Evolutionary conservation across 306 rosid genomes (phyloP).

Genomic region (Castanea sativa): DNA sequence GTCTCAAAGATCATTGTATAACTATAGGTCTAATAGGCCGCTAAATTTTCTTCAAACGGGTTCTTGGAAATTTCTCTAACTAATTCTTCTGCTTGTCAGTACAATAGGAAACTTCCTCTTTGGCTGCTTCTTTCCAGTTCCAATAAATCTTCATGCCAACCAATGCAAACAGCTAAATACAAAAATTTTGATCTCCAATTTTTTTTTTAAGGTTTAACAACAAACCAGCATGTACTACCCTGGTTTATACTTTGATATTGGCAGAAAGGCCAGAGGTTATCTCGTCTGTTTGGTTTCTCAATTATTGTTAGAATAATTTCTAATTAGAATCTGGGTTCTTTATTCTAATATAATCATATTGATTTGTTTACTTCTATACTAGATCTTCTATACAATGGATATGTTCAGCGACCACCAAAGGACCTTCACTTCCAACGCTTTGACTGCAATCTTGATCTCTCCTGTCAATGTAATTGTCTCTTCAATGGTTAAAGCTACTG

Average conservation of each 20-base stretch:
- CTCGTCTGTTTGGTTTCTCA: constrained; percentile 1
- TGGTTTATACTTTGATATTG: constrained; percentile 50
- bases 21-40: background rate
- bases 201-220: background rate
- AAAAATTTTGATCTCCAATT: constrained; percentile 21
- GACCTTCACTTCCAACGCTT: constrained; percentile 43
- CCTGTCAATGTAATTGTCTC: constrained; percentile 53
- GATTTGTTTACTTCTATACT: constrained; percentile 17
- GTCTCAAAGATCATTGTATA: background rate
- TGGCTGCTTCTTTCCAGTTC: constrained; percentile 26
- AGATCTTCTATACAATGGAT: constrained; percentile 68
- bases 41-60: constrained; percentile 10
- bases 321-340: background rate
- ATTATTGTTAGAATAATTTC: background rate
- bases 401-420: constrained; percentile 35
- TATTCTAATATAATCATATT: constrained; percentile 19
- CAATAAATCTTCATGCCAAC: constrained; percentile 38
- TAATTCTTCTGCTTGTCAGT: constrained; percentile 17
- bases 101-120: constrained; percentile 59
- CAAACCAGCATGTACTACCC: constrained; percentile 48
- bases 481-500: background rate
- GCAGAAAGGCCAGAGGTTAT: constrained; percentile 71
- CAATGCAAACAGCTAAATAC: constrained; percentile 30
- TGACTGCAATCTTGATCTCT: constrained; percentile 52
- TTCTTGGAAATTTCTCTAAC: constrained; percentile 49